A percentile compares a stretch with the other conserved stretches of the same genome.
phyloP scores from a whole-genome alignment of 2,329 filamentous ascomycete genomes.

The Colletotrichum sp. region DNA sequence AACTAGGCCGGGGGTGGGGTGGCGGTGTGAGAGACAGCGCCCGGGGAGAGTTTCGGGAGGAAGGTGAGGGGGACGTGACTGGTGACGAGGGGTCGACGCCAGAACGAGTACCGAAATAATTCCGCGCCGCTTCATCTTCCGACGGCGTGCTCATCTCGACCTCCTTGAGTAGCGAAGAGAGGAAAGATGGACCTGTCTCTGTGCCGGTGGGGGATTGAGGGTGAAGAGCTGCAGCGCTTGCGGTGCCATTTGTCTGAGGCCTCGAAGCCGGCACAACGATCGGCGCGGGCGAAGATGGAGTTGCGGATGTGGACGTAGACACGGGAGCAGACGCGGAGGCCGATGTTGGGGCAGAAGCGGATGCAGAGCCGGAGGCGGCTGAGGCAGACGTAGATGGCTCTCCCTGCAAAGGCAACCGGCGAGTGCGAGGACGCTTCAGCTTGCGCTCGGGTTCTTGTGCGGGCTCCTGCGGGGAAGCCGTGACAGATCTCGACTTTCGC shows the following conservation, averaged over 20 bases:
- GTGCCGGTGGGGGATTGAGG: constrained; percentile 21
- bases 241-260: constrained; percentile 10
- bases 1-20: constrained; percentile 68
- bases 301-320: not conserved
- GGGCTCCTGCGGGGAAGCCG: constrained; percentile 72
- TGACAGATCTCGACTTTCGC: constrained; percentile 74
- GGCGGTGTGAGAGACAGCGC: constrained; percentile 74
- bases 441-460: constrained; percentile 77
- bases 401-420: constrained; percentile 61
- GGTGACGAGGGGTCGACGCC: constrained; percentile 60
- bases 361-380: not conserved
- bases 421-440: constrained; percentile 85
- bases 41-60: constrained; percentile 70
- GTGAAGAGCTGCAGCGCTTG: not conserved
- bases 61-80: constrained; percentile 67
- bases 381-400: constrained; percentile 51
- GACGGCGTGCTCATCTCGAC: constrained; percentile 72
- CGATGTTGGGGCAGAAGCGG: constrained; percentile 18
- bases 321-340: constrained; percentile 26
- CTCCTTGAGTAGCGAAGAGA: constrained; percentile 87
- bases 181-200: constrained; percentile 73
- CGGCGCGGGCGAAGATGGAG: constrained; percentile 26
- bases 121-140: constrained; percentile 59
- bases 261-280: constrained; percentile 22
- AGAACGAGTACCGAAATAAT: constrained; percentile 38